Percentiles rank a stretch among this genome's conserved stretches.
phyloP scores from a whole-genome alignment of 1,139 yeast genomes.

The Taiozyma sp. region DNA sequence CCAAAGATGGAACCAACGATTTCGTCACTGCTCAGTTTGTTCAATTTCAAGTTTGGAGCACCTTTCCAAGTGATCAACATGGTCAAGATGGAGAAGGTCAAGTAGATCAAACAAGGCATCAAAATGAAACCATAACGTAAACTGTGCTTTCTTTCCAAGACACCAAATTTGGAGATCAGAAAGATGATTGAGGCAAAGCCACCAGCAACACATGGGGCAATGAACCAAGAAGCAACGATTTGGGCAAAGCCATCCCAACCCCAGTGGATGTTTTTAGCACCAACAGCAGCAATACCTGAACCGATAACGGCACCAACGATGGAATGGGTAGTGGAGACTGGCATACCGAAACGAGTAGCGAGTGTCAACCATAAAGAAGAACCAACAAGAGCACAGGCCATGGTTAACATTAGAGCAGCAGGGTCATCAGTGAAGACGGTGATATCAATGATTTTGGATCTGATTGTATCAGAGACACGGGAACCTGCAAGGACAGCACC shows the following conservation, averaged over 20 bases:
- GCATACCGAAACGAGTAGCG: conserved; percentile 66
- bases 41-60: conserved; percentile 57
- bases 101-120: conserved; percentile 57
- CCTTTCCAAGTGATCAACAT: conserved; percentile 66
- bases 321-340: conserved; percentile 76
- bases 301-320: conserved; percentile 77
- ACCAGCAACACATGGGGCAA: conserved; percentile 75
- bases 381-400: conserved; percentile 73
- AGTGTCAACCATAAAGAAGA: conserved; percentile 67
- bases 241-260: conserved; percentile 73
- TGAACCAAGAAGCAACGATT: conserved; percentile 76
- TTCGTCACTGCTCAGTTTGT: conserved; percentile 44
- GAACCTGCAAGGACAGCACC: conserved; percentile 75
- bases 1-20: conserved; percentile 55
- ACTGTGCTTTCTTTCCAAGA: conserved; percentile 51
- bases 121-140: conserved; percentile 45
- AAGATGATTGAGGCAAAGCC: conserved; percentile 53
- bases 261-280: conserved; percentile 54
- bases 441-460: conserved; percentile 54
- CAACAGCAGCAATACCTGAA: conserved; percentile 62
- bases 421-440: conserved; percentile 47
- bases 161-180: conserved; percentile 51
- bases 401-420: conserved; percentile 65
- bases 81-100: conserved; percentile 58
- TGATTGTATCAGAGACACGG: conserved; percentile 65